Percentiles rank a stretch among this genome's conserved stretches.
phyloP scores from a whole-genome alignment of 2,329 filamentous ascomycete species.

The Ceratocystis cacaofunesta region DNA sequence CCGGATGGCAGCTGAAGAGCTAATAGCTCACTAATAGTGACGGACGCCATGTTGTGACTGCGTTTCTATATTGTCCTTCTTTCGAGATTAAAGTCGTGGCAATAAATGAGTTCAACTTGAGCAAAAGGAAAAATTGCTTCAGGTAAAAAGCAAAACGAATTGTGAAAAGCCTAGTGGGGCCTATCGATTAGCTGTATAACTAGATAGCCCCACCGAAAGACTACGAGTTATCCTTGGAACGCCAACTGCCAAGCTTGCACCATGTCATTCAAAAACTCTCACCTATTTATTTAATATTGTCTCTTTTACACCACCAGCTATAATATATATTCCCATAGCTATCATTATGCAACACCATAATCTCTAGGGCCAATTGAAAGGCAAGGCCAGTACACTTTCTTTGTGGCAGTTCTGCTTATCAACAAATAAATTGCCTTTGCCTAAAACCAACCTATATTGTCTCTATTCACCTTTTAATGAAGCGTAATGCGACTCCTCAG shows the following conservation, averaged over 20 bases:
- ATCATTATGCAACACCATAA: no score
- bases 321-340: no score
- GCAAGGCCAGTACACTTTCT: no score
- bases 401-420: neutral
- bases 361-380: no score
- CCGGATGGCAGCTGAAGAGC: conserved; percentile 64
- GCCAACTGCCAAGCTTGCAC: no score
- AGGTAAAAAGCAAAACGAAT: neutral
- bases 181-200: neutral
- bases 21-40: conserved; percentile 44
- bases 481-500: conserved; percentile 63
- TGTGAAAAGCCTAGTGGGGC: neutral
- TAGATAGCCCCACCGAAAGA: neutral
- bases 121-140: neutral
- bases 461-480: conserved; percentile 64
- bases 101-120: neutral
- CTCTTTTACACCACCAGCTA: no score
- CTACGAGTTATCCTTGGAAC: no score
- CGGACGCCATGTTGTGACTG: conserved; percentile 43
- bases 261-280: neutral
- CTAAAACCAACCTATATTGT: neutral
- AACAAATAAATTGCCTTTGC: neutral
- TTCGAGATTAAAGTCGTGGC: neutral
- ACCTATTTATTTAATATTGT: neutral
- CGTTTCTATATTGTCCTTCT: neutral